These are phyloP conservation scores for Dactylonectria macrodidyma DNA, from an alignment of 2,329 filamentous ascomycete genomes.

Conservation along the genomic window DNA sequence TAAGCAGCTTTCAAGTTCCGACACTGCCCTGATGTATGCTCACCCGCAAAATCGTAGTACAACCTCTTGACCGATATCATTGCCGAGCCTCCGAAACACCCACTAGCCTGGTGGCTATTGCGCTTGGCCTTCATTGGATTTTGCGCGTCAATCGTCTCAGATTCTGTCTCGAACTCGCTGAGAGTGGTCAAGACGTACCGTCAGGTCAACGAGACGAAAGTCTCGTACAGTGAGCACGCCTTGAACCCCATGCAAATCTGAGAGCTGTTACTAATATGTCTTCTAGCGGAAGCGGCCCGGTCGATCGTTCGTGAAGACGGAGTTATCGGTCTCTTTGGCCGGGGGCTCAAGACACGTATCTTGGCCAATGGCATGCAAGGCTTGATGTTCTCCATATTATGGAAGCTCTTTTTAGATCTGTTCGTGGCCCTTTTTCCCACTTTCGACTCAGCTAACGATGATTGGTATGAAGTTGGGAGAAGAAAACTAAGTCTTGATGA, in stretches of 20 bases:
- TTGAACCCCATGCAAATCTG: fast-evolving
- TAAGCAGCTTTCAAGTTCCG: conserved; percentile 38
- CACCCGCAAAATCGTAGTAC: conserved; percentile 51
- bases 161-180: conserved; percentile 63
- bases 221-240: conserved; percentile 59
- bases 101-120: conserved; percentile 58
- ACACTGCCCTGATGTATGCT: background rate
- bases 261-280: background rate
- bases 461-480: background rate
- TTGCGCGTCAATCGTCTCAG: conserved; percentile 61
- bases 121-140: conserved; percentile 57
- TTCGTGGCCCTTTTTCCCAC: conserved; percentile 48
- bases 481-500: background rate
- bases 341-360: conserved; percentile 63
- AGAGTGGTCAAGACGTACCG: conserved; percentile 65
- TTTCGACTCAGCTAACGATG: background rate
- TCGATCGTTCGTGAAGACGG: conserved; percentile 59
- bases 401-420: conserved; percentile 65
- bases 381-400: conserved; percentile 63
- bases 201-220: conserved; percentile 63
- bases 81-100: conserved; percentile 57
- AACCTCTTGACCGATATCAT: conserved; percentile 59
- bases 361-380: conserved; percentile 64
- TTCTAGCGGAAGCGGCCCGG: conserved; percentile 58
- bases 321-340: conserved; percentile 58